Base-by-base conservation (phyloP, 768 basidiomycete genomes). In the Tricholoma sp. region DNA sequence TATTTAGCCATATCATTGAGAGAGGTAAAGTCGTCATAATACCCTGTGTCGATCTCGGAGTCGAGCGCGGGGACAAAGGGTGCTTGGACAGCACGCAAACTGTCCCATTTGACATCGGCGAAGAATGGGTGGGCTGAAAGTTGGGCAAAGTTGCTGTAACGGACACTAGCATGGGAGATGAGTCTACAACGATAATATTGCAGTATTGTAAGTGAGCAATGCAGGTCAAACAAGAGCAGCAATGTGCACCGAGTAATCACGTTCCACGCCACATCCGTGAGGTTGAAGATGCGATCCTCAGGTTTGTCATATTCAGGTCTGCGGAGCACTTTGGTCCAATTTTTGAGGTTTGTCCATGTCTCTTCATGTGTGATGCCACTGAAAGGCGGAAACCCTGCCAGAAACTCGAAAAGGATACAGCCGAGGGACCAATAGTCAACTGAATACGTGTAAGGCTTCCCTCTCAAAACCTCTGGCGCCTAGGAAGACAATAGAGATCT, bases 391-490 rank as follows among this genome's bases (percentile, higher is more conserved):
- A 97, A 99, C 28, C 97, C 96, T 1, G 93, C 90, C 13, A 96
- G 77, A 70, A 96, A 95, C 74, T 99, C 97, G 73, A 98, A 99
- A 24, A 99, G 75, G 63, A 99, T 98, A 70, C 97, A 98, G 6
- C 97, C 97, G 7, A 99, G 81, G 1, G 94, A 96, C 97, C 97
- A 98, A 64, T 90, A 98, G 72, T 99, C 97, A 49, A 98, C 97
- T 0, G 92, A 91, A 70, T 89, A 98, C 0, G 89, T 88, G 72
- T 99, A 99, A 0, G 94, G 90, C 71, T 94, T 94, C 34, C 91
- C 96, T 29, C 95, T 84, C 24, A 98, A 81, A 18, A 98, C 94
- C 67, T 94, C 91, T 0, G 91, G 90, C 1, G 97, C 85, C 80
- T 81, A 54, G 11, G 11, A 32, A 20, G 24, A 24, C 24, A 24